These are phyloP conservation scores for Apiospora pterosperma DNA, from an alignment of 2,329 filamentous ascomycete genomes.

Conservation along the genomic window DNA sequence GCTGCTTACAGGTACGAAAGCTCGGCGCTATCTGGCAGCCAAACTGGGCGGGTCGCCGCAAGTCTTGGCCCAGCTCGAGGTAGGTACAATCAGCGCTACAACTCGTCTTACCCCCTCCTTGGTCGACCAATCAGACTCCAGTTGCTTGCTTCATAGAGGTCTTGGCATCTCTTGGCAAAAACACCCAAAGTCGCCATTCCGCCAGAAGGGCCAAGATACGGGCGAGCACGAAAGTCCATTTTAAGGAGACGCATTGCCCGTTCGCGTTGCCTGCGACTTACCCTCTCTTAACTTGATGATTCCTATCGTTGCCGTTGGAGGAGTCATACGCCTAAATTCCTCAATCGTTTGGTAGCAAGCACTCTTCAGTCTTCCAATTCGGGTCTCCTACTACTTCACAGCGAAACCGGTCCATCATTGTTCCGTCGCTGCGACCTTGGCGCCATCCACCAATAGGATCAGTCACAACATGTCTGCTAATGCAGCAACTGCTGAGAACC, in stretches of 20 bases:
- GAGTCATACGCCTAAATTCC: neutral
- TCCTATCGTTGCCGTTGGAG: neutral
- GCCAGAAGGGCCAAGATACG: constrained; percentile 2
- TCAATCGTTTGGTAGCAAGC: neutral
- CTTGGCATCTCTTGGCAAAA: constrained; percentile 1
- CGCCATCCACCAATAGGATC: neutral
- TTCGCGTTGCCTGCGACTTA: neutral
- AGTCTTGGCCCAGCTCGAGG: neutral
- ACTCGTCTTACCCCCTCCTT: neutral
- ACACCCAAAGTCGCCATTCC: neutral
- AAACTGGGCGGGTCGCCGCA: neutral
- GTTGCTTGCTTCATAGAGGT: constrained; percentile 1
- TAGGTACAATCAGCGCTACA: neutral
- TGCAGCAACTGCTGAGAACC: neutral
- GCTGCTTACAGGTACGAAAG: neutral
- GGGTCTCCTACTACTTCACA: neutral
- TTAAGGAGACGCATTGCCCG: constrained; percentile 2
- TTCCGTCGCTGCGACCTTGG: neutral
- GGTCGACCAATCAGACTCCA: neutral
- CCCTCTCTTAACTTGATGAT: neutral
- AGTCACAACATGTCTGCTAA: neutral
- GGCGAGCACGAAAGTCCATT: neutral
- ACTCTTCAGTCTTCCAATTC: too few species aligned
- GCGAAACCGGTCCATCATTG: neutral
- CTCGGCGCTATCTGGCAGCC: neutral